These are phyloP conservation scores for Chlorophyllum brunneum DNA, from an alignment of 768 basidiomycete species.

Conservation along the genomic window DNA sequence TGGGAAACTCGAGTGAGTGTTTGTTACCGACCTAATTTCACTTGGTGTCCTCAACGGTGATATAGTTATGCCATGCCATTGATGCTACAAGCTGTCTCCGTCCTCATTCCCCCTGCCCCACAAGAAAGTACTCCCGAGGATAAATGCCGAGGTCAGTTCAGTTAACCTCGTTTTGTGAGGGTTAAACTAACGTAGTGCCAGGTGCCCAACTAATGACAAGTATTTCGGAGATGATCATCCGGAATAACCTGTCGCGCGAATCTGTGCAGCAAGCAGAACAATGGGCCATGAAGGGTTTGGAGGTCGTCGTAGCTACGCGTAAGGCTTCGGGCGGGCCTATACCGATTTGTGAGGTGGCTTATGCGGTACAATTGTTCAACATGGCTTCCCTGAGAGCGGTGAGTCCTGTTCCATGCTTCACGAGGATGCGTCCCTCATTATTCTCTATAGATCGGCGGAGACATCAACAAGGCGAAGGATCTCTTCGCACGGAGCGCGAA, in stretches of 20 bases:
- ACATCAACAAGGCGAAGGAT: slow-evolving; percentile 29
- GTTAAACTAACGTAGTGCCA: slow-evolving; percentile 13
- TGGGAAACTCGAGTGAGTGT: slow-evolving; percentile 54
- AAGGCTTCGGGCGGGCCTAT: slow-evolving; percentile 21
- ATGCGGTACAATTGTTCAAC: slow-evolving; percentile 59
- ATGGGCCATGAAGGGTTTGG: slow-evolving; percentile 51
- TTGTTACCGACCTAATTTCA: neutral
- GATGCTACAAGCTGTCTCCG: slow-evolving; percentile 61
- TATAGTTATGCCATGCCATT: slow-evolving; percentile 59
- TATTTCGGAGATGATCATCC: slow-evolving; percentile 40
- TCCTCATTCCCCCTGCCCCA: slow-evolving; percentile 51
- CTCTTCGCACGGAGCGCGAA: slow-evolving; percentile 25
- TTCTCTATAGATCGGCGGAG: slow-evolving; percentile 33
- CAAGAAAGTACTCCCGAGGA: slow-evolving; percentile 38
- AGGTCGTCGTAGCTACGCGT: slow-evolving; percentile 25
- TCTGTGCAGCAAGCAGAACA: slow-evolving; percentile 46
- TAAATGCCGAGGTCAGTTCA: slow-evolving; percentile 50
- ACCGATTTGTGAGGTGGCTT: slow-evolving; percentile 47
- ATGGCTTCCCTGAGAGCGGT: slow-evolving; percentile 54
- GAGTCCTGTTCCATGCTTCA: slow-evolving; percentile 8
- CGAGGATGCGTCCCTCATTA: neutral
- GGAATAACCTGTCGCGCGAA: slow-evolving; percentile 27
- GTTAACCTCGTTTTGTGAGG: neutral
- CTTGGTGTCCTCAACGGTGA: neutral
- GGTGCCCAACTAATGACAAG: slow-evolving; percentile 45